Evolutionary conservation across 257 asterid genomes (phyloP).

Genomic region (Eustoma russellianum): DNA sequence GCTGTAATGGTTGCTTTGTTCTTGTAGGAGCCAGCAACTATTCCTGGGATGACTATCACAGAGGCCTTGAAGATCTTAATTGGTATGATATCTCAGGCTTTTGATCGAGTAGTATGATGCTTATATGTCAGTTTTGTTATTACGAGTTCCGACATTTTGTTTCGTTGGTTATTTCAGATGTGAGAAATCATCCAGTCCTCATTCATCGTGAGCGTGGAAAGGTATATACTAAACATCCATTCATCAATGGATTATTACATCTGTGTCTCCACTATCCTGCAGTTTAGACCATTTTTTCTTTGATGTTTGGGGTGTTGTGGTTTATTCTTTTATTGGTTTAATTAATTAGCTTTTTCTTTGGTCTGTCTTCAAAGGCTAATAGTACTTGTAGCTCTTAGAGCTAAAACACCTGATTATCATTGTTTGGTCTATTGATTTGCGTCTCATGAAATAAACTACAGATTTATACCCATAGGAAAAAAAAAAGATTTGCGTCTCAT

Average conservation of each 20-base stretch:
- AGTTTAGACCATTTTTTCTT: background rate
- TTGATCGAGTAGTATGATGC: background rate
- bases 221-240: conserved; percentile 14
- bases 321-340: background rate
- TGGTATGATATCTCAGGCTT: conserved; percentile 17
- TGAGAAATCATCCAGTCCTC: conserved; percentile 39
- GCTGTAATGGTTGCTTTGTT: conserved; percentile 1
- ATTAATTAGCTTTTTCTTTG: background rate
- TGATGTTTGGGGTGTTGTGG: no score
- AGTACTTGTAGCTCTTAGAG: no score
- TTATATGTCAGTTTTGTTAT: background rate
- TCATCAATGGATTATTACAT: background rate
- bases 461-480: no score
- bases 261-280: background rate
- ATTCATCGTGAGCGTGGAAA: conserved; percentile 45
- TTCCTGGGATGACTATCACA: conserved; percentile 23
- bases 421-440: background rate
- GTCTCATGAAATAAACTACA: no score
- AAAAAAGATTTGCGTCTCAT: no score
- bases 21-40: conserved; percentile 33
- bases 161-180: conserved; percentile 19
- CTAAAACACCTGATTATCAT: background rate
- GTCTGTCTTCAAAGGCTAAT: background rate
- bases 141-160: conserved; percentile 4
- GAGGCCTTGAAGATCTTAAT: conserved; percentile 34